These are phyloP conservation scores for Bruguiera gymnorhiza DNA, from an alignment of 345 rosid genomes.

Conservation along the genomic window DNA sequence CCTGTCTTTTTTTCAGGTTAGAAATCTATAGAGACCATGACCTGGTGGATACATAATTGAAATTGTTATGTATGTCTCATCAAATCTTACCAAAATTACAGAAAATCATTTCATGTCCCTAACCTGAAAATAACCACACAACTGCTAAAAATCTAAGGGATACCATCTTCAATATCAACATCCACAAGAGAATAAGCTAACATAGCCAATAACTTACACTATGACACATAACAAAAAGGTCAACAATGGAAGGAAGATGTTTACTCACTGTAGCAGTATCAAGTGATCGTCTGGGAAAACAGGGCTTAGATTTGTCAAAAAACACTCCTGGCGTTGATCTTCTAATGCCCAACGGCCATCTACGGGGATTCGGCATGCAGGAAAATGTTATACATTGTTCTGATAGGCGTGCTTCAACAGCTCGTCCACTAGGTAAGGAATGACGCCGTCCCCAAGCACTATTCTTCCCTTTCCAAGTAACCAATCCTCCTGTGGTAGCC, in stretches of 20 bases:
- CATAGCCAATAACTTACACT: too few species aligned
- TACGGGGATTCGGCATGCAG: slow-evolving; percentile 41
- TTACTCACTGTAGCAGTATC: slow-evolving; percentile 44
- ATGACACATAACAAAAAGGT: not conserved
- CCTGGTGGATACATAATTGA: too few species aligned
- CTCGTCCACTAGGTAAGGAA: slow-evolving; percentile 29
- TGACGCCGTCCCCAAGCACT: slow-evolving; percentile 32
- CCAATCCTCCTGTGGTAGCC: slow-evolving; percentile 22
- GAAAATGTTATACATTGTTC: slow-evolving; percentile 37
- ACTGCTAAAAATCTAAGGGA: not conserved
- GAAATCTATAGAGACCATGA: not conserved
- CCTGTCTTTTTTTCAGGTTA: not conserved
- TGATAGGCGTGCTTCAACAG: slow-evolving; percentile 27
- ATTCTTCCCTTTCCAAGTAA: slow-evolving; percentile 32
- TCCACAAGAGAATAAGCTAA: not conserved
- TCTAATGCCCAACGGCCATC: slow-evolving; percentile 28
- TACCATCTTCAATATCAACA: not conserved
- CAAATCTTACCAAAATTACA: too few species aligned
- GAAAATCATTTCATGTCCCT: too few species aligned
- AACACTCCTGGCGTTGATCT: slow-evolving; percentile 46
- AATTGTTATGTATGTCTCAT: too few species aligned
- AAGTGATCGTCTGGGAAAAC: slow-evolving; percentile 37
- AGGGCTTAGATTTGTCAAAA: slow-evolving; percentile 53
- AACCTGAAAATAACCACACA: too few species aligned
- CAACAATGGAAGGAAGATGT: not conserved